Conservation (phyloP, 768 basidiomycete genomes). For the Roridomyces roridus region DNA sequence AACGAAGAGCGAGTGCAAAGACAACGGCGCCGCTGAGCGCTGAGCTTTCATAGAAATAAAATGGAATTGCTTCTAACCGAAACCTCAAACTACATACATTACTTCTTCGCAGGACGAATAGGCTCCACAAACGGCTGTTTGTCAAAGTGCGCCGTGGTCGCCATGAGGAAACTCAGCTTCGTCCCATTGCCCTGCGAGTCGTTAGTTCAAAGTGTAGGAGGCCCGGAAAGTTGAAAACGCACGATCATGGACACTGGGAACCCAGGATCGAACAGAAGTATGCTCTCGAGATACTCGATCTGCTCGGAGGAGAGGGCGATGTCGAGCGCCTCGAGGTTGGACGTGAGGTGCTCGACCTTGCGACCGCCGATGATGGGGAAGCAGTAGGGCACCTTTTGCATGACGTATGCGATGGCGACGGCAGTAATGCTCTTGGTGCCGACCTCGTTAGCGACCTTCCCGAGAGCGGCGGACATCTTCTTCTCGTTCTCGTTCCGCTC, state of each 20-base stretch:
- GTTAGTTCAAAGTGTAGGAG: no score
- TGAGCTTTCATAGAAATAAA: no score
- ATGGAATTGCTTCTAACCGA: no score
- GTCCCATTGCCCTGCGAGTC: no score
- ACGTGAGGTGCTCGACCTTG: slow-evolving; percentile 55
- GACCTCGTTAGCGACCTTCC: slow-evolving; percentile 57
- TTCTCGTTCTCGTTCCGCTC: slow-evolving; percentile 51
- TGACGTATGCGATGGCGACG: slow-evolving; percentile 58
- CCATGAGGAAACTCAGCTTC: no score
- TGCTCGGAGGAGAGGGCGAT: slow-evolving; percentile 52
- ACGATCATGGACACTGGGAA: slow-evolving; percentile 46
- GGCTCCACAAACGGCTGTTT: no score
- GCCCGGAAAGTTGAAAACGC: no score
- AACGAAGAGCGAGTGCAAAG: no score
- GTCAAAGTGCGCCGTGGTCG: no score
- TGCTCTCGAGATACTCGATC: slow-evolving; percentile 48
- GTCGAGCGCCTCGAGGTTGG: slow-evolving; percentile 56
- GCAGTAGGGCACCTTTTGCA: slow-evolving; percentile 54
- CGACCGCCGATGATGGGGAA: slow-evolving; percentile 45
- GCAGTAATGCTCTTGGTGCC: slow-evolving; percentile 53
- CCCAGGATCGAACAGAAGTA: slow-evolving; percentile 50
- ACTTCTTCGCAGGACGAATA: no score
- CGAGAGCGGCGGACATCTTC: slow-evolving; percentile 49
- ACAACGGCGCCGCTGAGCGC: no score
- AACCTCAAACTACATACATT: no score